A percentile compares a stretch with the other conserved stretches of the same genome.
Evolutionary conservation across 495 filamentous ascomycete genomes (phyloP).

Genomic region (Xylaria flabelliformis): DNA sequence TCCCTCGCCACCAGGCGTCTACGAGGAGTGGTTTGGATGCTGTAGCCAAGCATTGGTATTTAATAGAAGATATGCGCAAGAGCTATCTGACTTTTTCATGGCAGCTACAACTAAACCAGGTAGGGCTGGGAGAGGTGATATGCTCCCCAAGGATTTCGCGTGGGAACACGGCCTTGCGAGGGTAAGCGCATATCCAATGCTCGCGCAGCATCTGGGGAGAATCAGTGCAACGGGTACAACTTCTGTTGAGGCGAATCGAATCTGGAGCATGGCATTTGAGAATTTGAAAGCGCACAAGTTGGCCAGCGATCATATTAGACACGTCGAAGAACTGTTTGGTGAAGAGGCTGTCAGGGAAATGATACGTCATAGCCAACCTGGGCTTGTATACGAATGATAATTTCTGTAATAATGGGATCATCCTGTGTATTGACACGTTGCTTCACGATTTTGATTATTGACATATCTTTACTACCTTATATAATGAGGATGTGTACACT

Average conservation of each 20-base stretch:
- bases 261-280: constrained; percentile 47
- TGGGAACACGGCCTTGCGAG: constrained; percentile 40
- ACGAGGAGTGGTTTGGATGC: constrained; percentile 51
- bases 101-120: constrained; percentile 25
- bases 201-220: constrained; percentile 39
- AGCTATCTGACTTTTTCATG: constrained; percentile 38
- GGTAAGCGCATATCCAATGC: constrained; percentile 43
- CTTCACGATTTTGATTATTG: neutral
- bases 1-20: constrained; percentile 47
- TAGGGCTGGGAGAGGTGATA: constrained; percentile 35
- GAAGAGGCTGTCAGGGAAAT: constrained; percentile 32
- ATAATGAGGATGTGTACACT: too few species aligned
- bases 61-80: constrained; percentile 44
- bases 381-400: neutral
- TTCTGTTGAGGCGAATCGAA: constrained; percentile 37
- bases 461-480: too few species aligned
- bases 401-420: neutral
- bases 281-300: constrained; percentile 34
- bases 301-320: constrained; percentile 32
- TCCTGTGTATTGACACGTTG: neutral
- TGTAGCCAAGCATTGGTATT: constrained; percentile 57
- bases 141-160: constrained; percentile 42
- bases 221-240: constrained; percentile 41
- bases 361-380: constrained; percentile 7
- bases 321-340: constrained; percentile 37